phyloP scores from a whole-genome alignment of 2,329 filamentous ascomycete genomes.

The Arachnopeziza araneosa region DNA sequence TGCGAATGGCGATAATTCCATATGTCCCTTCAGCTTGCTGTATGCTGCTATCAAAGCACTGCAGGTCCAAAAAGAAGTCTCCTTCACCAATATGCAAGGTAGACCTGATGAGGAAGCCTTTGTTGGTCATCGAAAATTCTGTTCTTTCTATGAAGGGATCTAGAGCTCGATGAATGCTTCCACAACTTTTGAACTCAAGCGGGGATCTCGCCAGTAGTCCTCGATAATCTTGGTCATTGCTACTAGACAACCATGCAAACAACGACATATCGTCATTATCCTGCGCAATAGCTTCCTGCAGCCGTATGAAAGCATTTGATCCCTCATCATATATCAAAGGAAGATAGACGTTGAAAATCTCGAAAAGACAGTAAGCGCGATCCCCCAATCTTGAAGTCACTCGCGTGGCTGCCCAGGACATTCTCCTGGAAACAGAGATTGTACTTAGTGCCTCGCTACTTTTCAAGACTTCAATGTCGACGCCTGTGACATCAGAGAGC shows the following conservation, averaged over 20 bases:
- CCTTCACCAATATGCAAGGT: background rate
- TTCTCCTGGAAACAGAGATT: constrained; percentile 21
- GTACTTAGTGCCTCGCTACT: background rate
- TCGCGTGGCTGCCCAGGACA: constrained; percentile 37
- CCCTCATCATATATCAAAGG: constrained; percentile 37
- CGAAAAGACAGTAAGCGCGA: constrained; percentile 38
- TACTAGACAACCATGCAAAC: background rate
- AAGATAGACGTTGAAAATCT: constrained; percentile 41
- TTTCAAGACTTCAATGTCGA: background rate
- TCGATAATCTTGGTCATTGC: background rate
- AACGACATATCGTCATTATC: background rate
- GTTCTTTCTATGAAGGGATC: background rate
- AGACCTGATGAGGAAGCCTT: background rate
- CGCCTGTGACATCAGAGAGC: constrained; percentile 14
- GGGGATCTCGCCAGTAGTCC: background rate
- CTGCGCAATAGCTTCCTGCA: background rate
- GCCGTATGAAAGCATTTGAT: background rate
- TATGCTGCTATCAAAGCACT: background rate
- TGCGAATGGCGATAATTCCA: background rate
- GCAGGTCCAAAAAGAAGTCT: background rate
- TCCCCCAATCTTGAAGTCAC: constrained; percentile 35
- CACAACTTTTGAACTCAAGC: background rate
- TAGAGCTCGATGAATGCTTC: background rate
- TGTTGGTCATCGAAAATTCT: background rate
- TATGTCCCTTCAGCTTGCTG: background rate